Conservation (phyloP, 192 early-diverging fungal species). For the Backusella tarrabulga region DNA sequence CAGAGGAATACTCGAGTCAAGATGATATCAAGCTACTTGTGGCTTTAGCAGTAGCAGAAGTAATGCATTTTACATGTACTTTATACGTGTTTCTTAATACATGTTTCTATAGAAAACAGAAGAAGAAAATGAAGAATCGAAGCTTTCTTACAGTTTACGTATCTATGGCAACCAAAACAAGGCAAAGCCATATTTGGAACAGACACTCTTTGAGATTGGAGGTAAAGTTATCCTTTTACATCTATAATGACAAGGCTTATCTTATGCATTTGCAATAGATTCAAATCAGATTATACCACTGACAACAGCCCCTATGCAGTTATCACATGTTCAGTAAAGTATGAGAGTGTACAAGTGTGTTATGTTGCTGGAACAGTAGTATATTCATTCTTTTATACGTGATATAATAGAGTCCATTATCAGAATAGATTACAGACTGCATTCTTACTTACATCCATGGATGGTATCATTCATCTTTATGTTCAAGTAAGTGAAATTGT, state of each 20-base stretch:
- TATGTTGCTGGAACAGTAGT: not conserved
- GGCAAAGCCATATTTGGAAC: constrained; percentile 27
- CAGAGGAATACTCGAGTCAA: constrained; percentile 16
- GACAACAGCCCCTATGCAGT: constrained; percentile 33
- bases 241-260: not conserved
- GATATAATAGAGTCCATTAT: not conserved
- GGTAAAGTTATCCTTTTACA: not conserved
- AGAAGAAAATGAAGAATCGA: constrained; percentile 13
- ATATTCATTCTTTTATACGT: not conserved
- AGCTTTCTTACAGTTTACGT: constrained; percentile 19
- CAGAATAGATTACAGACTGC: constrained; percentile 15
- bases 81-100: not conserved
- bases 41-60: constrained; percentile 25
- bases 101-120: constrained; percentile 13
- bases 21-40: constrained; percentile 19
- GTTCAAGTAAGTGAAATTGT: constrained; percentile 6
- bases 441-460: constrained; percentile 28
- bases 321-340: constrained; percentile 31
- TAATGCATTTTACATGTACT: not conserved
- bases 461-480: constrained; percentile 39
- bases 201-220: constrained; percentile 21
- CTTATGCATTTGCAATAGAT: not conserved
- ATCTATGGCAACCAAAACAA: constrained; percentile 25
- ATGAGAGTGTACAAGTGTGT: not conserved
- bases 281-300: constrained; percentile 32